Evolutionary conservation across 1,284 basidiomycete species (phyloP).

Genomic region (Moesziomyces antarcticus): DNA sequence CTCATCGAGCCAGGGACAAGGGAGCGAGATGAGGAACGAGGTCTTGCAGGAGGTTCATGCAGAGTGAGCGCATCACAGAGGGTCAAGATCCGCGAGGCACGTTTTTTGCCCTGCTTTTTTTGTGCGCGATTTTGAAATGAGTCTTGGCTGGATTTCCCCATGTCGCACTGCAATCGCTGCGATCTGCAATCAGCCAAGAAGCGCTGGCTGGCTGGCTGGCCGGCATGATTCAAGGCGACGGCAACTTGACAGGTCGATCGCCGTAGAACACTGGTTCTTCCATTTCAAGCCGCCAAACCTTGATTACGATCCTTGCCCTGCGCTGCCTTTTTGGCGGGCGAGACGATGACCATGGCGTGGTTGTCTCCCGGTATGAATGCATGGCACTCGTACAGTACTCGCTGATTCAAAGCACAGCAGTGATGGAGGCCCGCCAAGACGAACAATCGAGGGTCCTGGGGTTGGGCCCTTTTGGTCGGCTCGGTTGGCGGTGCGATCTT

Average conservation of each 20-base stretch:
- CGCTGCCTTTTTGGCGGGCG: too few relatives aligned
- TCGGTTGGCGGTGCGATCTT: not conserved
- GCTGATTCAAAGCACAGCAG: not conserved
- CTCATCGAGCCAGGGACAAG: not conserved
- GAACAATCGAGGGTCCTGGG: not conserved
- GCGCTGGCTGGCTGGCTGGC: too few relatives aligned
- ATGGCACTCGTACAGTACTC: too few relatives aligned
- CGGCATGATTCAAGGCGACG: not conserved
- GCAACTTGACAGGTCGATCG: not conserved
- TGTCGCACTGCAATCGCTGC: not conserved
- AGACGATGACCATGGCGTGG: too few relatives aligned
- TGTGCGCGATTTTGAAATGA: not conserved
- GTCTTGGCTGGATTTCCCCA: too few relatives aligned
- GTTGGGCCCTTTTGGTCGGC: not conserved
- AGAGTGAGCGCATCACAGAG: conserved; percentile 19
- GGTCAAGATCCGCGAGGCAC: conserved; percentile 13
- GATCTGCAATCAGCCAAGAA: not conserved
- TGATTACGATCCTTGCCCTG: too few relatives aligned
- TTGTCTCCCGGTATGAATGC: too few relatives aligned
- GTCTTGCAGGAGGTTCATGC: conserved; percentile 3
- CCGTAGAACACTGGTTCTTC: not conserved
- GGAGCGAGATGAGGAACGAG: not conserved
- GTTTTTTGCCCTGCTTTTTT: not conserved
- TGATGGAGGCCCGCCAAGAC: too few relatives aligned
- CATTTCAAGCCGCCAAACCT: not conserved